Conservation (phyloP, 2,329 filamentous ascomycete genomes). For the Hypomyces perniciosus region DNA sequence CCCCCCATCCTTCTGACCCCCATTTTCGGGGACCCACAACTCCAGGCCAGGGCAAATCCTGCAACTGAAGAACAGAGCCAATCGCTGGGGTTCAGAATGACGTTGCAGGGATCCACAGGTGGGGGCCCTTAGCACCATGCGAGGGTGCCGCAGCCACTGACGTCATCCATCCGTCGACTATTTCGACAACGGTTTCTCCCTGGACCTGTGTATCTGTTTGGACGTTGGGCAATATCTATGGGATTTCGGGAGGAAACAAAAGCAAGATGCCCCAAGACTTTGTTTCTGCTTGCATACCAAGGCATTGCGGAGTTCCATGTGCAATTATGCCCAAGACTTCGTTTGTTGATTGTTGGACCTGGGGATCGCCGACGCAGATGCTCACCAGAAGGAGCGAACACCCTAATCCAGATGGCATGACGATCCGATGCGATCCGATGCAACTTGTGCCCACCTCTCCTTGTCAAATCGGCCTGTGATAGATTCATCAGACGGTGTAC, state of each 20-base stretch:
- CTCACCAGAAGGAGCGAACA: not conserved
- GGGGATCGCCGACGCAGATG: too few relatives aligned
- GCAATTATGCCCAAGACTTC: too few relatives aligned
- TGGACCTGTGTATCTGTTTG: not conserved
- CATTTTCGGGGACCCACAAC: not conserved
- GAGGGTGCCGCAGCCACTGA: conserved; percentile 12
- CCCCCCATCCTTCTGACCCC: not conserved
- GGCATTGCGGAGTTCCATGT: too few relatives aligned
- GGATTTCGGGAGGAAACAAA: not conserved
- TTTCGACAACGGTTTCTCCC: not conserved
- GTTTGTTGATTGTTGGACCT: too few relatives aligned
- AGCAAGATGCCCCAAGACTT: not conserved
- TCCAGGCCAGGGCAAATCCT: too few relatives aligned
- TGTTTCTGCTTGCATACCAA: too few relatives aligned
- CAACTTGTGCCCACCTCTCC: not conserved
- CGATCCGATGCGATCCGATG: conserved; percentile 13
- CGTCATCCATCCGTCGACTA: not conserved
- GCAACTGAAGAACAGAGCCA: too few relatives aligned
- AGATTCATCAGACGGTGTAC: too few relatives aligned
- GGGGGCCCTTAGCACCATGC: not conserved
- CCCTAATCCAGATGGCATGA: conserved; percentile 8
- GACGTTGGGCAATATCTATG: too few relatives aligned
- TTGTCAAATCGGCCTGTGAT: too few relatives aligned
- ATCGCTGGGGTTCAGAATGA: conserved; percentile 1
- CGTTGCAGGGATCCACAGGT: conserved; percentile 3